Conservation (phyloP, 176 grass and related monocot species). For the Ampelocalamus luodianensis region DNA sequence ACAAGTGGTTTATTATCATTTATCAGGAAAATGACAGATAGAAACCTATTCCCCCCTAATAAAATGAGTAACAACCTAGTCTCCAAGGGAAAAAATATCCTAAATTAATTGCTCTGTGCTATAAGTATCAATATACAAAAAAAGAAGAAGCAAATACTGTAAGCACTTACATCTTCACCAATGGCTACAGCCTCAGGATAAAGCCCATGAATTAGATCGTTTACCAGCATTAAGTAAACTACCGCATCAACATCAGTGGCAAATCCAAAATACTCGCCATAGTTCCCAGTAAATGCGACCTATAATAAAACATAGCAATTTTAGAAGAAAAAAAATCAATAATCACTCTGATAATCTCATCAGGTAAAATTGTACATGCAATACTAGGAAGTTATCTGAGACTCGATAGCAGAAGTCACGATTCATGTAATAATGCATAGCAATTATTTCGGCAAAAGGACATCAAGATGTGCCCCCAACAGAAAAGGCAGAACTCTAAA, state of each 20-base stretch:
- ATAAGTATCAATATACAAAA: neutral
- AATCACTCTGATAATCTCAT: neutral
- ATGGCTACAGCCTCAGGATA: slow-evolving; percentile 76
- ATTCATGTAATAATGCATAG: slow-evolving; percentile 17
- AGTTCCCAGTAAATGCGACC: slow-evolving; percentile 84
- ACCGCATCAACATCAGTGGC: slow-evolving; percentile 85
- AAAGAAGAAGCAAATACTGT: slow-evolving; percentile 1
- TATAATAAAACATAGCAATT: slow-evolving; percentile 45
- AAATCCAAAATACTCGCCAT: slow-evolving; percentile 92
- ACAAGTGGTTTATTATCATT: neutral
- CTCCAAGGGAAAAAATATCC: neutral
- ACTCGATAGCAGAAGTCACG: neutral
- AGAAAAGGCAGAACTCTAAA: neutral
- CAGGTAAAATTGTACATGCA: slow-evolving; percentile 9
- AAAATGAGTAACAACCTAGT: neutral
- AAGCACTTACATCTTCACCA: slow-evolving; percentile 87
- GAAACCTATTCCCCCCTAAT: neutral
- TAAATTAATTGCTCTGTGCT: slow-evolving; percentile 5
- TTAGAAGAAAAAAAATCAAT: slow-evolving; percentile 14
- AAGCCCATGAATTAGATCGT: slow-evolving; percentile 88
- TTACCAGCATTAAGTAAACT: slow-evolving; percentile 92
- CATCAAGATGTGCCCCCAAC: slow-evolving; percentile 22
- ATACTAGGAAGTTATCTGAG: neutral
- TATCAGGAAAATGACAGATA: neutral
- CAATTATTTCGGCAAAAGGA: slow-evolving; percentile 20